These are phyloP conservation scores for Russula sp. DNA, from an alignment of 768 basidiomycete genomes.

Conservation along the genomic window DNA sequence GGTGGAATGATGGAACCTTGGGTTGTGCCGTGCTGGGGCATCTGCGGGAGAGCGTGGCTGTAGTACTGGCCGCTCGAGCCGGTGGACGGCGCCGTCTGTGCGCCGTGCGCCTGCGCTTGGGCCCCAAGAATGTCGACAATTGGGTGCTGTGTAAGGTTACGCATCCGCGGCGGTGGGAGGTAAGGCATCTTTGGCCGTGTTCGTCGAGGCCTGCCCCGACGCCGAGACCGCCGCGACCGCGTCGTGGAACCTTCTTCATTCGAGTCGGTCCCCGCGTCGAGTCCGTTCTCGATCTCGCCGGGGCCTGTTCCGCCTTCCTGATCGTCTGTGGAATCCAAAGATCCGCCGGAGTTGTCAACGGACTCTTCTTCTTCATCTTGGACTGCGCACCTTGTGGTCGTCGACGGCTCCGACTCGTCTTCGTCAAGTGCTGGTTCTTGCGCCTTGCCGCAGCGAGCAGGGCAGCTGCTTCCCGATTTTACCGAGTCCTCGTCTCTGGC, in stretches of 20 bases:
- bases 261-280: neutral
- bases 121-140: neutral
- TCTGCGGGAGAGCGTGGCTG: neutral
- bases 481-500: neutral
- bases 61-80: neutral
- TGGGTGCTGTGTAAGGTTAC: neutral
- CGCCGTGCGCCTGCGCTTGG: neutral
- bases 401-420: neutral
- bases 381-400: constrained; percentile 11
- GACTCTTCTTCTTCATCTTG: neutral
- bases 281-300: constrained; percentile 2
- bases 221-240: neutral
- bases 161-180: constrained; percentile 17
- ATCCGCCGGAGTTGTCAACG: constrained; percentile 12
- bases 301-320: neutral
- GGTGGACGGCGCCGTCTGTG: neutral
- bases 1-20: neutral
- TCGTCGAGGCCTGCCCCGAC: constrained; percentile 11
- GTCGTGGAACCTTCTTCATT: constrained; percentile 2
- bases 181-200: constrained; percentile 7
- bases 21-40: neutral
- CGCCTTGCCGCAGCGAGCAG: neutral
- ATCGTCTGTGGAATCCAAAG: constrained; percentile 9
- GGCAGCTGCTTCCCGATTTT: neutral
- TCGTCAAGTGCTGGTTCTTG: neutral